Base-by-base conservation (phyloP, 1,284 basidiomycete genomes). In the Rhizoctonia solani region DNA sequence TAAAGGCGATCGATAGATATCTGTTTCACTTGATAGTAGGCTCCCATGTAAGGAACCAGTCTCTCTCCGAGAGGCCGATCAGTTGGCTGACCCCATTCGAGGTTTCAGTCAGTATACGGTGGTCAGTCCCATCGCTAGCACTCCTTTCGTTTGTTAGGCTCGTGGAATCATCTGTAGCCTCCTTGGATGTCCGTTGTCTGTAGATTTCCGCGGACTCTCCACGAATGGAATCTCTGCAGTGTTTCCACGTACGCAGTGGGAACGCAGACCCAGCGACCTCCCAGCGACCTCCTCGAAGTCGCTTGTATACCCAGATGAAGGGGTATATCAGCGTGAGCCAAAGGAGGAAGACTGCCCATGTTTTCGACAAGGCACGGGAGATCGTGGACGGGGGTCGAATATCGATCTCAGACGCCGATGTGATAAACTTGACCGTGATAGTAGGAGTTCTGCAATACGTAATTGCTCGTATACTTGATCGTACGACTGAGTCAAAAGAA, bases 21-120 rank as follows among this genome's bases (percentile, higher is more conserved):
- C n/a, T n/a, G n/a, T n/a, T 84, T 63, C 81, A 80, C 66, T 77
- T 77, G 58, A 93, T 90, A 2, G 84, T 81, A 39, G 80, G 80
- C 72, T 92, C 87, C 89, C 90, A 92, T 56, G 80, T 80, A 73
- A 82, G 82, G 76, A 90, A 89, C 89, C 89, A 93, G 70, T 87
- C 83, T 4, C 86, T 87, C 76, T 92, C 91, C 68, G 81, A 81
- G 14, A 67, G 84, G 72, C 90, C 90, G 1, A 77, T 69, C 1
- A 77, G 71, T 63, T 79, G 76, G 71, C 77, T 77, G 11, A 78
- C 72, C 2, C 77, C 77, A 54, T 74, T 73, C 1, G 75, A 74
- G 16, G 68, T 70, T 16, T 56, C 66, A 8, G 67, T 46, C 44
- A 71, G 37, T 34, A 55, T 23, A 14, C 49, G 23, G 39, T 34